Base-by-base conservation (phyloP, 2,329 filamentous ascomycete genomes). In the Pyricularia sp. region DNA sequence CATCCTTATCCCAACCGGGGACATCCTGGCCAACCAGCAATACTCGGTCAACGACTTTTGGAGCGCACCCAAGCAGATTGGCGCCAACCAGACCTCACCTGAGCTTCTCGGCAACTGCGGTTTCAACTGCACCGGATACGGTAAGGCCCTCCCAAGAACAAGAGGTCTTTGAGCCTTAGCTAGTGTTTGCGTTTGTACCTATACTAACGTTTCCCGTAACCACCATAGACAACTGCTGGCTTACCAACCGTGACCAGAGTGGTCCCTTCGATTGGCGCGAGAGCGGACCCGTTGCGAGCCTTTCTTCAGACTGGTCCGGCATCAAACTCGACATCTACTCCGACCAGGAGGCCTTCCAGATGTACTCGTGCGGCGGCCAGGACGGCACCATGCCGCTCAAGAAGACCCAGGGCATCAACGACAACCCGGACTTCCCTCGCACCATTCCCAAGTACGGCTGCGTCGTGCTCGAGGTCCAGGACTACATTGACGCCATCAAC, bases 401-500 rank as follows among this genome's bases (percentile, higher is more conserved):
- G 82, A 81, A 81, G 70, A 90, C 87, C 0, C 91, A 93, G 77
- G 91, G 91, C 20, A 80, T 90, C 4, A 78, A 82, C 71, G 82
- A 86, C 71, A 79, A 85, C 70, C 71, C 79, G 1, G 79, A 81
- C 36, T 86, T 88, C 73, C 85, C 87, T 3, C 83, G 89, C 55
- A 86, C 85, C 9, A 90, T 93, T 30, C 84, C 87, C 69, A 77
- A 94, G 81, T 92, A 93, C 76, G 93, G 92, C 36, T 97, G 94
- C 78, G 76, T 97, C 30, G 94, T 97, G 66, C 86, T 97, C 78
- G 94, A 97, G 81, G 92, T 95, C 14, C 88, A 97, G 83, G 93
- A 95, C 78, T 97, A 89, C 87, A 97, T 97, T 75, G 94, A 97
- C 77, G 93, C 85, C 30, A 95, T 98, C 80, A 97, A 97, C 80